A percentile compares a stretch with the other conserved stretches of the same genome.
Evolutionary conservation across 345 rosid genomes (phyloP).

Genomic region (Camelina neglecta): DNA sequence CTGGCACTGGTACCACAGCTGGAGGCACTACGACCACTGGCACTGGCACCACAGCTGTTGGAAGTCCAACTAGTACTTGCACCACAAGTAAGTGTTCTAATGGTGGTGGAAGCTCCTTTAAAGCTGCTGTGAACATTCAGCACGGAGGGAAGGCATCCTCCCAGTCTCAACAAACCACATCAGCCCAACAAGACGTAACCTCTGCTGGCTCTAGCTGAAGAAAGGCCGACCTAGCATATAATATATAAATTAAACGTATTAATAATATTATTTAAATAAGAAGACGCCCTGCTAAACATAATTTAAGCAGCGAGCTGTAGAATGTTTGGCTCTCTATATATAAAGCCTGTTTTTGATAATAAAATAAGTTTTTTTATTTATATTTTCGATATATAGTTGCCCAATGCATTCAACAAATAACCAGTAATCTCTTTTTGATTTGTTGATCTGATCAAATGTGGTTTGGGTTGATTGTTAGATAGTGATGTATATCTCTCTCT

Average conservation of each 20-base stretch:
- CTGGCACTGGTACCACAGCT: neutral
- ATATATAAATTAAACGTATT: neutral
- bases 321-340: neutral
- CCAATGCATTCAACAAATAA: too few species aligned
- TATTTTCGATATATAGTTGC: too few species aligned
- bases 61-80: neutral
- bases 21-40: neutral
- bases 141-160: neutral
- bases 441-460: too few species aligned
- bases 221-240: neutral
- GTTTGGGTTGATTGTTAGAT: too few species aligned
- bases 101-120: neutral
- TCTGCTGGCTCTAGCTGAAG: neutral
- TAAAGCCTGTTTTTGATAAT: conserved; percentile 5
- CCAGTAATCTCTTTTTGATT: too few species aligned
- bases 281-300: conserved; percentile 11
- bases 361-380: neutral
- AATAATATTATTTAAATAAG: conserved; percentile 10
- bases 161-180: neutral
- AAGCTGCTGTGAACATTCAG: conserved; percentile 7
- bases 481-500: too few species aligned
- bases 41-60: neutral
- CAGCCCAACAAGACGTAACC: neutral
- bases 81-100: neutral
- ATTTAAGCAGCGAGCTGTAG: conserved; percentile 27